Base-by-base conservation (phyloP, 2,329 filamentous ascomycete genomes). In the Dactylellina drechsleri region DNA sequence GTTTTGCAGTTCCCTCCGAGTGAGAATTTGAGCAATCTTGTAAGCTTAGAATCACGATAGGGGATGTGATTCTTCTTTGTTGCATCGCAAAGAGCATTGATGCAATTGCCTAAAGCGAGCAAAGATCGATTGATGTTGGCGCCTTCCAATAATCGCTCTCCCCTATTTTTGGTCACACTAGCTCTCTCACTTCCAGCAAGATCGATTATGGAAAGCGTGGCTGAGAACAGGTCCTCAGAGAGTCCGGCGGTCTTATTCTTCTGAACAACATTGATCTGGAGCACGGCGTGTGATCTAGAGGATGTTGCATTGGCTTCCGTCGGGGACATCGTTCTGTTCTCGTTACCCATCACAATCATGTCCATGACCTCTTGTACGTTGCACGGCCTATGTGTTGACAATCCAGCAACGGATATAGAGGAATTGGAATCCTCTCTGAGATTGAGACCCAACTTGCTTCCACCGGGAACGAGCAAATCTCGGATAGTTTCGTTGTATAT, bases 81-180 rank as follows among this genome's bases (percentile, higher is more conserved):
- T 3, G 92, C 89, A 80, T 99, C 95, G 83, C 95, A 99, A 15
- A 99, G 88, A 4, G 95, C 96, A 80, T 99, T 99, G 85, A 99
- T 99, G 83, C 95, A 99, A 82, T 94, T 94, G 76, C 95, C 95
- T 7, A 99, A 85, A 0, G 95, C 94, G 73, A 99, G 88, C 1
- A 99, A 86, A 0, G 95, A 99, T 81, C 98, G 97, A 87, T 99
- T 99, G 87, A 99, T 99, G 83, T 99, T 99, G 79, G 95, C 95
- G 77, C 95, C 95, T 82, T 99, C 95, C 13, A 93, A 86, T 43
- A 99, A 84, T 43, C 95, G 87, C 81, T 97, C 94, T 66, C 95
- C 95, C 65, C 95, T 86, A 82, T 99, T 99, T 84, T 97, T 97
- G 18, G 95, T 99, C 23, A 93, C 95, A 68, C 93, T 97, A 0